phyloP scores from a whole-genome alignment of 2,329 filamentous ascomycete genomes.

The Microdochium trichocladiopsis region DNA sequence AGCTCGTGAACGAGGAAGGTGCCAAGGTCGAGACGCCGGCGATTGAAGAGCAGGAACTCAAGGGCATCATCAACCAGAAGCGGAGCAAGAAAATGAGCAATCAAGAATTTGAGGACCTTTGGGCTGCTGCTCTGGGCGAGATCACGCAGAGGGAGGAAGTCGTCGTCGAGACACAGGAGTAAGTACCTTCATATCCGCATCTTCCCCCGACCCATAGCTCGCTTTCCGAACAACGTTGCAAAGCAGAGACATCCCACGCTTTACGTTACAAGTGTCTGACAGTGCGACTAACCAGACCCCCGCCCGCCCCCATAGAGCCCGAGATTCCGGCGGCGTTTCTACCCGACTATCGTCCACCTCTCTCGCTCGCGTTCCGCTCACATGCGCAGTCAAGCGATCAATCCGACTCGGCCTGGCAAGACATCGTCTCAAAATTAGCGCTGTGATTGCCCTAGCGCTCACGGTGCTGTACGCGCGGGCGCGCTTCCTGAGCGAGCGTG shows the following conservation, averaged over 20 bases:
- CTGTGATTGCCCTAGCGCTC: slow-evolving; percentile 45
- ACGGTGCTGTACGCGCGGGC: slow-evolving; percentile 56
- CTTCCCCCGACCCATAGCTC: not conserved
- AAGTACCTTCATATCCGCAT: slow-evolving; percentile 31
- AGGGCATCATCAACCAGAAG: slow-evolving; percentile 67
- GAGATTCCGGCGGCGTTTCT: slow-evolving; percentile 55
- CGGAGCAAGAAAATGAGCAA: slow-evolving; percentile 77
- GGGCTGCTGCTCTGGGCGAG: slow-evolving; percentile 66
- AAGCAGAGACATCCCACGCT: slow-evolving; percentile 15
- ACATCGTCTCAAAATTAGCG: slow-evolving; percentile 79
- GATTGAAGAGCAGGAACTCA: slow-evolving; percentile 65
- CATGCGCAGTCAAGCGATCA: slow-evolving; percentile 72
- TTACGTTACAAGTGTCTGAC: slow-evolving; percentile 1
- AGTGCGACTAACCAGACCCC: slow-evolving; percentile 75
- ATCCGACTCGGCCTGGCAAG: slow-evolving; percentile 74
- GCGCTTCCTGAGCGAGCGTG: slow-evolving; percentile 54
- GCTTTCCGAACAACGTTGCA: too few species aligned
- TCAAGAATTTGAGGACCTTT: slow-evolving; percentile 87
- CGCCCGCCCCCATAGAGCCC: slow-evolving; percentile 65
- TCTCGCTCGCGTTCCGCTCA: slow-evolving; percentile 85
- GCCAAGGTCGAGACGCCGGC: slow-evolving; percentile 49
- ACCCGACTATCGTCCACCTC: slow-evolving; percentile 73
- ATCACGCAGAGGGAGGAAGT: slow-evolving; percentile 58
- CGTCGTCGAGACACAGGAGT: slow-evolving; percentile 41
- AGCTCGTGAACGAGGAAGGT: slow-evolving; percentile 55